These are phyloP conservation scores for Antrodiella citrinella DNA, from an alignment of 768 basidiomycete species.

Conservation along the genomic window DNA sequence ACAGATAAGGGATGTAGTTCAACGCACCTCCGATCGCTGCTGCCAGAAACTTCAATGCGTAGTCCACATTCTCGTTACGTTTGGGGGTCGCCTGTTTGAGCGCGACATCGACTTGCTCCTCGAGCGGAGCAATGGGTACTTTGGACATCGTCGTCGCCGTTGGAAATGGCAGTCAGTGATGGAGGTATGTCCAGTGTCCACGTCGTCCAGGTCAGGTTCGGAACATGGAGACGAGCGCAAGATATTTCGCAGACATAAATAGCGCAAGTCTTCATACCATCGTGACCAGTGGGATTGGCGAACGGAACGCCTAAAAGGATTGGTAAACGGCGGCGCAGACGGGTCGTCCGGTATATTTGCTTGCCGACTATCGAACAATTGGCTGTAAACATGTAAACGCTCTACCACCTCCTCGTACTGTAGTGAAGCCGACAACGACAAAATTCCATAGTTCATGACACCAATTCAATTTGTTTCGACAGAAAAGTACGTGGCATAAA, in stretches of 20 bases:
- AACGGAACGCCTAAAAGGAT: neutral
- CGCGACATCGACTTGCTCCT: conserved; percentile 16
- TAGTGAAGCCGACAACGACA: too few relatives aligned
- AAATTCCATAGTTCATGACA: too few relatives aligned
- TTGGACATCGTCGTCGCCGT: conserved; percentile 4
- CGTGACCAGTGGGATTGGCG: neutral
- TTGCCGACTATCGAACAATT: too few relatives aligned
- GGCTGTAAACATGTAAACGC: too few relatives aligned
- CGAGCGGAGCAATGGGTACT: conserved; percentile 12
- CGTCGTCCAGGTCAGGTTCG: neutral
- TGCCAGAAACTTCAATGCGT: conserved; percentile 22
- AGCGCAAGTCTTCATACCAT: too few relatives aligned
- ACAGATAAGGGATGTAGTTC: neutral
- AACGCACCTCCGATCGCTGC: conserved; percentile 24
- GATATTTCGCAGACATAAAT: neutral
- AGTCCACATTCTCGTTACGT: conserved; percentile 12
- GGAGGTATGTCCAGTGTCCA: neutral
- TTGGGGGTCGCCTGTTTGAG: conserved; percentile 6
- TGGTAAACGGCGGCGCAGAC: too few relatives aligned
- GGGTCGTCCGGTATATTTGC: too few relatives aligned
- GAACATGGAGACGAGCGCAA: neutral
- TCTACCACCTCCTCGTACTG: too few relatives aligned
- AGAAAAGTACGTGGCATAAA: too few relatives aligned
- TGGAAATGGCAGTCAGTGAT: too few relatives aligned
- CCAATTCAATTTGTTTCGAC: too few relatives aligned